Conservation (phyloP, 2,329 filamentous ascomycete species). For the Magnaporthiopsis rhizophila region DNA sequence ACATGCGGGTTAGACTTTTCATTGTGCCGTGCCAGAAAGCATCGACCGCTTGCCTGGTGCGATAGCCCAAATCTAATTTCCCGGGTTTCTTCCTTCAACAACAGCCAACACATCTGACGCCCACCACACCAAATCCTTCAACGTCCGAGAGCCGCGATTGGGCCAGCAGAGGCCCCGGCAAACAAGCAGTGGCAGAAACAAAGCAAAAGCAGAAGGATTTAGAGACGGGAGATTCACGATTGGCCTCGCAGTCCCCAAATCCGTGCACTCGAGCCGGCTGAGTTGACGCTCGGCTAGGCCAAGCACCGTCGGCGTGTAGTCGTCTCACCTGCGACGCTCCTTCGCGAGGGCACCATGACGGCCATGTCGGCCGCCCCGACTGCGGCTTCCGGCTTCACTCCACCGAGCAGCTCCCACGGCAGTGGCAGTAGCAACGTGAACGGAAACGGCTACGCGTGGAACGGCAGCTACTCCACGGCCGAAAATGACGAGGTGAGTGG, state of each 20-base stretch:
- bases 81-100: neutral
- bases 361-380: constrained; percentile 40
- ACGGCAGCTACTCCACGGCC: neutral
- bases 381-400: constrained; percentile 36
- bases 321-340: neutral
- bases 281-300: neutral
- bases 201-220: neutral
- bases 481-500: constrained; percentile 13
- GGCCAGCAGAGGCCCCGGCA: neutral
- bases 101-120: neutral
- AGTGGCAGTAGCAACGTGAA: constrained; percentile 16
- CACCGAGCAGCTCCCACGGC: constrained; percentile 41
- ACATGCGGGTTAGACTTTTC: neutral
- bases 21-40: neutral
- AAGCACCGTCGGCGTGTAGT: constrained; percentile 1
- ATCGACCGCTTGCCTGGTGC: neutral
- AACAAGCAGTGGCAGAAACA: neutral
- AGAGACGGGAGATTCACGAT: neutral
- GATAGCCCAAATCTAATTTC: neutral
- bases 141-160: neutral
- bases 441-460: constrained; percentile 22
- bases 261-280: neutral
- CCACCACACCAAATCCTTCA: neutral
- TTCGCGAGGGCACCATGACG: constrained; percentile 11
- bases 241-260: neutral